These are phyloP conservation scores for Coniochaeta sp. DNA, from an alignment of 2,329 filamentous ascomycete genomes.

Conservation along the genomic window DNA sequence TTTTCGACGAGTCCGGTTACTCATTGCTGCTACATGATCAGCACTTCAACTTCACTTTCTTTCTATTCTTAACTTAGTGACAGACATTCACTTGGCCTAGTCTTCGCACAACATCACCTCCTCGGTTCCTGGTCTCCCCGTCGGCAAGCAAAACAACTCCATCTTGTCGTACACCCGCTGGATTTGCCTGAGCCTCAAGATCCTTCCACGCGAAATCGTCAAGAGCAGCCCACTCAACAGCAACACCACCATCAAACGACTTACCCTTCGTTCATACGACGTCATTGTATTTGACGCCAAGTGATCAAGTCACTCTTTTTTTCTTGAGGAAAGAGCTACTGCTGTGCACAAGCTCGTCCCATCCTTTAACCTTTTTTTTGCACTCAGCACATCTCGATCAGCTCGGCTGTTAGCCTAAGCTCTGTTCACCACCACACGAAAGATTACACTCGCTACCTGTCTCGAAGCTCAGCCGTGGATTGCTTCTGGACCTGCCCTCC, in stretches of 20 bases:
- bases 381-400: neutral
- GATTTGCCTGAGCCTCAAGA: neutral
- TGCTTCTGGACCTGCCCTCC: neutral
- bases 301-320: neutral
- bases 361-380: neutral
- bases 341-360: constrained; percentile 1
- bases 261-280: neutral
- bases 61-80: neutral
- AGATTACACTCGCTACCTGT: neutral
- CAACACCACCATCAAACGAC: neutral
- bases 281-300: neutral
- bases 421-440: neutral
- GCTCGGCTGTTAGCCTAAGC: neutral
- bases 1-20: neutral
- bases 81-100: neutral
- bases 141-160: neutral
- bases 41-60: neutral
- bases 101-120: neutral
- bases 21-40: neutral
- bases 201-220: neutral
- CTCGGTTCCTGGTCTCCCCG: neutral
- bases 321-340: neutral
- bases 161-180: neutral
- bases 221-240: neutral
- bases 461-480: neutral